Evolutionary conservation across 2,329 filamentous ascomycete species (phyloP).

Genomic region (Fusarium domesticum): DNA sequence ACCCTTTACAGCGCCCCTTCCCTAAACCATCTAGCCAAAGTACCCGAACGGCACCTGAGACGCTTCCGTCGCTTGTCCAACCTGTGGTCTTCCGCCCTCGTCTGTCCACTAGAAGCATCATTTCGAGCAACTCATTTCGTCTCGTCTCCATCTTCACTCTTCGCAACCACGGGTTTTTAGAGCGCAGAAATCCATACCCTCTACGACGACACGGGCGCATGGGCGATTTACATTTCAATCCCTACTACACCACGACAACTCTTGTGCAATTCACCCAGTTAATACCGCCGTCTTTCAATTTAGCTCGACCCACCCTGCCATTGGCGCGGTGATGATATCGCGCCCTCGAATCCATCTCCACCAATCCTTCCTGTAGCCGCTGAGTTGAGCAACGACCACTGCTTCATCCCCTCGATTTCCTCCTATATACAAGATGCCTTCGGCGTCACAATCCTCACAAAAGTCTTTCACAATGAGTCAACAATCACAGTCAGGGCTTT

Average conservation of each 20-base stretch:
- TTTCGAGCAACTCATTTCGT: conserved; percentile 31
- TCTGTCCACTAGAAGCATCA: conserved; percentile 13
- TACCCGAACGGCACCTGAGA: conserved; percentile 15
- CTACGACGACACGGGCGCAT: conserved; percentile 22
- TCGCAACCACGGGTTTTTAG: conserved; percentile 27
- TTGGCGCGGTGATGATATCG: conserved; percentile 17
- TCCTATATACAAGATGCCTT: conserved; percentile 32
- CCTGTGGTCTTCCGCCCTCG: conserved; percentile 11
- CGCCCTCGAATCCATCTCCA: conserved; percentile 2
- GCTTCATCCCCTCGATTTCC: neutral
- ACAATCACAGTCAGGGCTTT: conserved; percentile 44
- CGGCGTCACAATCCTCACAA: conserved; percentile 52
- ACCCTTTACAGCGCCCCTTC: conserved; percentile 9
- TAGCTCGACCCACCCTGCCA: conserved; percentile 10
- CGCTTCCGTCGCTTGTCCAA: conserved; percentile 17
- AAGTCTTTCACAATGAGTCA: conserved; percentile 58
- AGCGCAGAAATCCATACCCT: conserved; percentile 24
- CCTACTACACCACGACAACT: conserved; percentile 18
- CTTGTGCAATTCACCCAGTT: conserved; percentile 5
- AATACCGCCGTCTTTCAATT: conserved; percentile 5
- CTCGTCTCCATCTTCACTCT: conserved; percentile 7
- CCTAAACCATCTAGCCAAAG: conserved; percentile 14
- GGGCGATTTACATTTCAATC: conserved; percentile 14
- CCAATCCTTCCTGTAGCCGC: neutral
- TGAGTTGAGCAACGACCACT: neutral